These are phyloP conservation scores for Sporobolomyces roseus DNA, from an alignment of 768 basidiomycete genomes.

Conservation along the genomic window DNA sequence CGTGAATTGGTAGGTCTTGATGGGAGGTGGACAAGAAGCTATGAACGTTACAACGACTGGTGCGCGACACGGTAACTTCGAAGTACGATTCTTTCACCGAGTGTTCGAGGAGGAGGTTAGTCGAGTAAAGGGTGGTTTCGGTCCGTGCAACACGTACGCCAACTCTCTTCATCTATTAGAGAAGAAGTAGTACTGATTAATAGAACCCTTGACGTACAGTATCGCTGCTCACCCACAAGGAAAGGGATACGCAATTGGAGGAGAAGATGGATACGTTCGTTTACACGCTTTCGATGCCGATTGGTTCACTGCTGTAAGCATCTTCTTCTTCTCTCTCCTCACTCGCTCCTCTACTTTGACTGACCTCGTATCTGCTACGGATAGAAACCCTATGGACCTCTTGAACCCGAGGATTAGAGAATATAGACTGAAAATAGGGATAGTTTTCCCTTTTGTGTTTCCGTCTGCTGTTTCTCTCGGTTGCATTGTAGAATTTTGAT, in stretches of 20 bases:
- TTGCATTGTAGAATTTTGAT: not conserved
- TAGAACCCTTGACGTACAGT: conserved; percentile 54
- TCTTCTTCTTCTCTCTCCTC: not conserved
- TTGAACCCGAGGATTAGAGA: conserved; percentile 65
- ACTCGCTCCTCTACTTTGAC: not conserved
- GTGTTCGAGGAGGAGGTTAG: conserved; percentile 66
- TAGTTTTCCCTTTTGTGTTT: not conserved
- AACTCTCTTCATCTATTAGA: not conserved
- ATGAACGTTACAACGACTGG: conserved; percentile 96
- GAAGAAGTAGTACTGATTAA: conserved; percentile 15
- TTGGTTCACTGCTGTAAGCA: conserved; percentile 68
- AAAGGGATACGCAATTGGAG: conserved; percentile 83
- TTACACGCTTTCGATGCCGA: conserved; percentile 91
- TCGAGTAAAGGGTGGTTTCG: conserved; percentile 95
- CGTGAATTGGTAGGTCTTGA: conserved; percentile 50
- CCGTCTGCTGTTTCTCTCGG: not conserved
- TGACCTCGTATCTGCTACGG: not conserved
- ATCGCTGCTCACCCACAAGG: conserved; percentile 89
- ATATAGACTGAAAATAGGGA: not conserved
- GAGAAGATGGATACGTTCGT: conserved; percentile 79
- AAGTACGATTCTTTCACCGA: conserved; percentile 91
- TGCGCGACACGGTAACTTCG: conserved; percentile 90
- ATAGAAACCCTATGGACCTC: conserved; percentile 76
- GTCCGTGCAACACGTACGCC: conserved; percentile 89
- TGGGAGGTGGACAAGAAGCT: conserved; percentile 97